A percentile compares a stretch with the other conserved stretches of the same genome.
phyloP scores from a whole-genome alignment of 2,329 filamentous ascomycete species.

The Aspergillus sojae region DNA sequence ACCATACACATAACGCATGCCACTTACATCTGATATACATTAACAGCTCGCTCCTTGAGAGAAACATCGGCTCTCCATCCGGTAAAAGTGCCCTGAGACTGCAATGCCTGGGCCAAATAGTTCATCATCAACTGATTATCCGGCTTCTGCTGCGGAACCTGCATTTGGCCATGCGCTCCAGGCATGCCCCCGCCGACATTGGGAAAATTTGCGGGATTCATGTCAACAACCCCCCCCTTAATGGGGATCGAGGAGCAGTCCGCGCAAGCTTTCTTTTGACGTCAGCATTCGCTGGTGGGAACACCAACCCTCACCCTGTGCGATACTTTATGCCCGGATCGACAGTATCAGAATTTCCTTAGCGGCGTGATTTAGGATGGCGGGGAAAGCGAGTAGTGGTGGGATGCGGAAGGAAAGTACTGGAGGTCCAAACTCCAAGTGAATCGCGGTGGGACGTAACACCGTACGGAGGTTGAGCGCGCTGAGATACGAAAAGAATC shows the following conservation, averaged over 20 bases:
- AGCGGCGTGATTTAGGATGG: not conserved
- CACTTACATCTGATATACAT: conserved; percentile 49
- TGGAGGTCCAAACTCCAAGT: not conserved
- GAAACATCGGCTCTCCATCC: conserved; percentile 50
- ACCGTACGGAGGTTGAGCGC: not conserved
- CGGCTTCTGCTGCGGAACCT: conserved; percentile 27
- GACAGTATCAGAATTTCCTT: not conserved
- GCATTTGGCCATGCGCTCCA: conserved; percentile 36
- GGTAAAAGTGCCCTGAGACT: conserved; percentile 44
- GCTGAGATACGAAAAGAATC: conserved; percentile 1
- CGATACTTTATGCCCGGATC: conserved; percentile 1
- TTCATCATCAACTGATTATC: conserved; percentile 40
- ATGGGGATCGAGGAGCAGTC: conserved; percentile 41
- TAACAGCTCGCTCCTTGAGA: conserved; percentile 42
- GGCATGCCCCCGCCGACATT: conserved; percentile 41
- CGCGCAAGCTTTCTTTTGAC: conserved; percentile 30
- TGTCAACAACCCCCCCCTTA: conserved; percentile 41
- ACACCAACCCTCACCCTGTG: conserved; percentile 15
- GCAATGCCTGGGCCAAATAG: conserved; percentile 43
- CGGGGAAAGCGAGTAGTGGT: not conserved
- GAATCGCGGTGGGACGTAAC: conserved; percentile 7
- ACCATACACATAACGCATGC: not conserved
- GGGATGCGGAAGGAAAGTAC: not conserved
- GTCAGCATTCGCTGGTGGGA: conserved; percentile 41
- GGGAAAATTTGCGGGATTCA: conserved; percentile 46